Conservation (phyloP, 441 rosid species). For the Pelargonium fulgidum region DNA sequence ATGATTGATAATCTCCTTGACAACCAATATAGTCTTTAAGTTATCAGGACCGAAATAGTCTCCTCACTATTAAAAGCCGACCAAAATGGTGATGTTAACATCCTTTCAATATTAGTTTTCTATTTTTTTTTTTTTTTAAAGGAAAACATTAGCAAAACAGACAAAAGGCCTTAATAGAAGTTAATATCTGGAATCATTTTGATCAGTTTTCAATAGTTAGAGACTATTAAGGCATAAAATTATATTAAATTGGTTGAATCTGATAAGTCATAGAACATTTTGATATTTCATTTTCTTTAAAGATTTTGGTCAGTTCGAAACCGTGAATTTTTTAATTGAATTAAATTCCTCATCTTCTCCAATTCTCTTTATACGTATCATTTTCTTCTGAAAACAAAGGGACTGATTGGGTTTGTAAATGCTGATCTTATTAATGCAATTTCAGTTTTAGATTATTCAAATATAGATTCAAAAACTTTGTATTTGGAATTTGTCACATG, state of each 20-base stretch:
- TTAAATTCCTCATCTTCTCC: too few relatives aligned
- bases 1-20: not conserved
- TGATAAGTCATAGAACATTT: too few relatives aligned
- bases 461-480: too few relatives aligned
- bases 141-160: too few relatives aligned
- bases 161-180: not conserved
- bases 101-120: too few relatives aligned
- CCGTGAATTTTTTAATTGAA: not conserved
- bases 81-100: too few relatives aligned
- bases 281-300: not conserved
- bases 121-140: not conserved
- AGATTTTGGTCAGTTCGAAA: not conserved
- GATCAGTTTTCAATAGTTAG: too few relatives aligned
- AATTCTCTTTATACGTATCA: not conserved
- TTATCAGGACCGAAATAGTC: too few relatives aligned
- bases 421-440: not conserved
- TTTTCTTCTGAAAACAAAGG: not conserved
- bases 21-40: too few relatives aligned
- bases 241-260: not conserved
- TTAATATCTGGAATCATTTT: too few relatives aligned
- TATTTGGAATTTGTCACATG: too few relatives aligned
- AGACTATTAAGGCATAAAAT: not conserved
- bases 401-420: not conserved
- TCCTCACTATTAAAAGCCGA: too few relatives aligned
- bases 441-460: not conserved